phyloP scores from a whole-genome alignment of 495 filamentous ascomycete genomes.

The Annulohypoxylon nitens region DNA sequence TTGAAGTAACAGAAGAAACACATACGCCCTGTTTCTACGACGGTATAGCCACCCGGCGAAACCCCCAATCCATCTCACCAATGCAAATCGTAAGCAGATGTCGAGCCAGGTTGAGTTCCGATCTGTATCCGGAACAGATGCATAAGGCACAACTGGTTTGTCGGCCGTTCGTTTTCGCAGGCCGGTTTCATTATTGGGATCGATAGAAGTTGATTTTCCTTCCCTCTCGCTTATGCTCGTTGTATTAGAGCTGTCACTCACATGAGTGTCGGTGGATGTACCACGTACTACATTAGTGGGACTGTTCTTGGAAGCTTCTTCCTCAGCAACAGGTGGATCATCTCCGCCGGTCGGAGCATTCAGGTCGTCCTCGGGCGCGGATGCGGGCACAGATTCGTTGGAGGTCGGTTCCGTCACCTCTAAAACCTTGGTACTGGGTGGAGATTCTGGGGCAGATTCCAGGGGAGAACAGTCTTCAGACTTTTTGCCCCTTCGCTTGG shows the following conservation, averaged over 20 bases:
- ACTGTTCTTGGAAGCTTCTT: constrained; percentile 11
- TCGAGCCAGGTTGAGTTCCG: constrained; percentile 36
- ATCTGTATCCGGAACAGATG: constrained; percentile 7
- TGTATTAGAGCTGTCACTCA: constrained; percentile 30
- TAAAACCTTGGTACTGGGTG: background rate
- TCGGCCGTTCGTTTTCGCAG: constrained; percentile 30
- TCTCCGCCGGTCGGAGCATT: background rate
- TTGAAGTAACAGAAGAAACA: constrained; percentile 6
- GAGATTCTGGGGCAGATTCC: background rate
- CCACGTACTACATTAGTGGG: background rate
- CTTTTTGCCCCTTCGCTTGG: constrained; percentile 14
- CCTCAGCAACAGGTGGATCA: background rate
- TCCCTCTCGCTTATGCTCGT: constrained; percentile 15
- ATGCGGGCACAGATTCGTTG: background rate
- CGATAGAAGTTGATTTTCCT: constrained; percentile 16
- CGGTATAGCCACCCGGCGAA: constrained; percentile 43
- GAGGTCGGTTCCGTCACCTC: constrained; percentile 1
- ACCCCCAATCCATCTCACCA: constrained; percentile 47
- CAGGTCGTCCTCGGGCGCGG: background rate
- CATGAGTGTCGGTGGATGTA: constrained; percentile 16
- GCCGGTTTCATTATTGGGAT: constrained; percentile 15
- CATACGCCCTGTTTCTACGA: constrained; percentile 46
- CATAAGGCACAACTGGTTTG: constrained; percentile 20
- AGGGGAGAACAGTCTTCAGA: background rate
- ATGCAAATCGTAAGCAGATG: constrained; percentile 31